These are phyloP conservation scores for Corinectria fuckeliana DNA, from an alignment of 2,329 filamentous ascomycete species.

Conservation along the genomic window DNA sequence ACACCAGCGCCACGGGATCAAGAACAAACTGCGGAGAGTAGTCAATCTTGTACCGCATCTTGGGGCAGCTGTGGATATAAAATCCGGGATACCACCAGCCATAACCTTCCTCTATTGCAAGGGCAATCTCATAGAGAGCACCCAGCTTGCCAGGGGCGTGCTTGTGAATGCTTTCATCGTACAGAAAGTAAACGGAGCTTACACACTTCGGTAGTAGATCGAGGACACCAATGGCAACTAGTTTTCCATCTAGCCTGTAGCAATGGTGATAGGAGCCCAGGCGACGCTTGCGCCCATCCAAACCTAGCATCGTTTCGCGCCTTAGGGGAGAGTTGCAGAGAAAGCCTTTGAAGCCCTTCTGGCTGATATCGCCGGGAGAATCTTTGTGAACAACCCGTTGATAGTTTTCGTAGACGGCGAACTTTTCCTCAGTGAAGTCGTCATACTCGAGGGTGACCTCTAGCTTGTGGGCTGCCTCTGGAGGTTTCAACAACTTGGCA, in stretches of 20 bases:
- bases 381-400: slow-evolving; percentile 78
- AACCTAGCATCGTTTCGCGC: slow-evolving; percentile 49
- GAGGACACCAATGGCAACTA: slow-evolving; percentile 78
- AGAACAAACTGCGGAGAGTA: slow-evolving; percentile 77
- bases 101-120: slow-evolving; percentile 74
- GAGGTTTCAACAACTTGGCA: slow-evolving; percentile 59
- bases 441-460: slow-evolving; percentile 74
- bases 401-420: slow-evolving; percentile 73
- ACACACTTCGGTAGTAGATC: slow-evolving; percentile 79
- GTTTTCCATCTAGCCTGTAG: slow-evolving; percentile 76
- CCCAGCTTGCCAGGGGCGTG: slow-evolving; percentile 78
- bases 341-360: slow-evolving; percentile 71
- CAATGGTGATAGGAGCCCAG: slow-evolving; percentile 83
- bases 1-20: slow-evolving; percentile 69
- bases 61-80: slow-evolving; percentile 81
- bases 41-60: slow-evolving; percentile 87
- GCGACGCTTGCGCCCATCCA: slow-evolving; percentile 58
- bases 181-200: slow-evolving; percentile 84
- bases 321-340: slow-evolving; percentile 74
- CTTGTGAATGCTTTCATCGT: slow-evolving; percentile 75
- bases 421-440: slow-evolving; percentile 79
- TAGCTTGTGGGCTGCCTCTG: slow-evolving; percentile 70
- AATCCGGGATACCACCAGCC: slow-evolving; percentile 81
- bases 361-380: slow-evolving; percentile 62
- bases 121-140: slow-evolving; percentile 73